Percentiles rank a stretch among this genome's conserved stretches.
phyloP scores from a whole-genome alignment of 2,329 filamentous ascomycete genomes.

The Didymella sp. region DNA sequence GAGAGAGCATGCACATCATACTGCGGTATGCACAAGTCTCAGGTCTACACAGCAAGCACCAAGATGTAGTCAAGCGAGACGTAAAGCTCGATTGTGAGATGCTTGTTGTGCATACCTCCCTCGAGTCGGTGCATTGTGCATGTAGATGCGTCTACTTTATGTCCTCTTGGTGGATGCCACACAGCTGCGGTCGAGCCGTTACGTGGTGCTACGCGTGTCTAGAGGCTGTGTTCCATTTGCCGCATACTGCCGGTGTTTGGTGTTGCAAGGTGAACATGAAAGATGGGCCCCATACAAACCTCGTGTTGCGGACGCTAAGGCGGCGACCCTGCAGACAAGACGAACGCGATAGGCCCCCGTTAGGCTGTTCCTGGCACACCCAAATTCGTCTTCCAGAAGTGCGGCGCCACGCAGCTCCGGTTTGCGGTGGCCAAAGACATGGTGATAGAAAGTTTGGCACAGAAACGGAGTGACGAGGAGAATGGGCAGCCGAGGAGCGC shows the following conservation, averaged over 20 bases:
- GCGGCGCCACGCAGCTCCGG: slow-evolving; percentile 24
- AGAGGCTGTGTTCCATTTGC: slow-evolving; percentile 22
- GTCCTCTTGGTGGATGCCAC: not conserved
- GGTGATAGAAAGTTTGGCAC: slow-evolving; percentile 4
- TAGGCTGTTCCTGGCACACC: slow-evolving; percentile 16
- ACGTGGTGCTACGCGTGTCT: slow-evolving; percentile 22
- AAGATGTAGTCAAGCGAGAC: not conserved
- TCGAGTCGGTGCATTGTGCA: not conserved
- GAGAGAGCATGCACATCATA: slow-evolving; percentile 3
- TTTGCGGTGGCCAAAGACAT: slow-evolving; percentile 21
- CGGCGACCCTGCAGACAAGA: slow-evolving; percentile 27
- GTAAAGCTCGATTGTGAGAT: not conserved
- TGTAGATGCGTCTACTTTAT: not conserved
- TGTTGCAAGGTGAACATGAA: not conserved
- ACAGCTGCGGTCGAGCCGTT: slow-evolving; percentile 17
- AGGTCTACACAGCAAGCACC: not conserved
- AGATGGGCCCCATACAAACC: slow-evolving; percentile 21
- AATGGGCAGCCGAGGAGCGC: slow-evolving; percentile 1
- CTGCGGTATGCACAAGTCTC: slow-evolving; percentile 8
- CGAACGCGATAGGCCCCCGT: slow-evolving; percentile 17
- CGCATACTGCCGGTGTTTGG: slow-evolving; percentile 5
- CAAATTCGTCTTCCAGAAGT: slow-evolving; percentile 19
- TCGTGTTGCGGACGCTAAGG: slow-evolving; percentile 24
- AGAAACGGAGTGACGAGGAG: not conserved
- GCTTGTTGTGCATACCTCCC: not conserved